Percentiles rank a stretch among this genome's conserved stretches.
Evolutionary conservation across 2,329 filamentous ascomycete genomes (phyloP).

Genomic region (Phyllosticta paracitricarpa): DNA sequence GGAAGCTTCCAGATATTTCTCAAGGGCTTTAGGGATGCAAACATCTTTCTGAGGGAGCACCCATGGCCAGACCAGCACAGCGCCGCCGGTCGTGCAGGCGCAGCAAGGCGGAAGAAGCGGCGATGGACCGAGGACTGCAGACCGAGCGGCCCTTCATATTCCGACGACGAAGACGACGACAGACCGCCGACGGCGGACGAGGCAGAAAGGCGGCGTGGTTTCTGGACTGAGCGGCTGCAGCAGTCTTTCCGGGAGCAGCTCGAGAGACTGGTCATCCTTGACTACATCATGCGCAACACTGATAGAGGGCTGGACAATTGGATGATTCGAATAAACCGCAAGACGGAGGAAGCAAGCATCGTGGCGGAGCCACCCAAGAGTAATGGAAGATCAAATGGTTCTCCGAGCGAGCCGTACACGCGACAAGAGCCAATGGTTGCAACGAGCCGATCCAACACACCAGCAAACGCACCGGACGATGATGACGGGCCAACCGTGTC

Average conservation of each 20-base stretch:
- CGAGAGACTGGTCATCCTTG: slow-evolving; percentile 91
- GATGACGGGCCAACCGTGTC: slow-evolving; percentile 47
- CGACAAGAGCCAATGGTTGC: slow-evolving; percentile 79
- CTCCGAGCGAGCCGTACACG: slow-evolving; percentile 53
- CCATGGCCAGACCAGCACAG: slow-evolving; percentile 91
- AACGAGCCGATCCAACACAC: slow-evolving; percentile 47
- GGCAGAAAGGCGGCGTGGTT: slow-evolving; percentile 46
- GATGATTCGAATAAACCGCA: slow-evolving; percentile 96
- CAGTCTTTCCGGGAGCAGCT: slow-evolving; percentile 90
- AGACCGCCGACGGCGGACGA: slow-evolving; percentile 27
- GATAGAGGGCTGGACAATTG: slow-evolving; percentile 95
- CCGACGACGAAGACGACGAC: slow-evolving; percentile 53
- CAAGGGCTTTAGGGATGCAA: slow-evolving; percentile 94
- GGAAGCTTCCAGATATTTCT: slow-evolving; percentile 97
- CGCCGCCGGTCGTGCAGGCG: slow-evolving; percentile 55
- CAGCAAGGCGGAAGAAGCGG: slow-evolving; percentile 53
- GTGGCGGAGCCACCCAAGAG: slow-evolving; percentile 71
- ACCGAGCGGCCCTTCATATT: slow-evolving; percentile 49
- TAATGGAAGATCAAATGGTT: slow-evolving; percentile 34
- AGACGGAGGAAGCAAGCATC: slow-evolving; percentile 72
- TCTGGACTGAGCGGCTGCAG: slow-evolving; percentile 82
- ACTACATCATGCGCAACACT: slow-evolving; percentile 99
- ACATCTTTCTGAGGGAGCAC: slow-evolving; percentile 85
- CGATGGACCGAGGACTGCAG: slow-evolving; percentile 75
- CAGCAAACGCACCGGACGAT: slow-evolving; percentile 39